These are phyloP conservation scores for Colletotrichum siamense DNA, from an alignment of 2,329 filamentous ascomycete genomes.

Conservation along the genomic window DNA sequence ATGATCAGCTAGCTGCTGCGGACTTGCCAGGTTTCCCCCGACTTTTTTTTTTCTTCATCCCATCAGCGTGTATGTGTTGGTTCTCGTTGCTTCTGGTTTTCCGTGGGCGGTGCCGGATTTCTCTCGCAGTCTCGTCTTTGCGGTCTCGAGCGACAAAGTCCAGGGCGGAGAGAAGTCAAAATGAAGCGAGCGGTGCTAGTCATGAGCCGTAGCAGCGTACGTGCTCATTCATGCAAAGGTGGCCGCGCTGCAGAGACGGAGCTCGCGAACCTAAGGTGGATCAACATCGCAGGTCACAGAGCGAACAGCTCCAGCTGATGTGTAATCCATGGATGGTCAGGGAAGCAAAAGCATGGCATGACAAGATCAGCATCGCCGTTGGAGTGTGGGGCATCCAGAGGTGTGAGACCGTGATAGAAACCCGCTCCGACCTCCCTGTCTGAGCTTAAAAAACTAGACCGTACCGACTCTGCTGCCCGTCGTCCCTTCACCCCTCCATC, in stretches of 20 bases:
- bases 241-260: background rate
- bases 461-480: background rate
- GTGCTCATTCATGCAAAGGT: background rate
- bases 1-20: background rate
- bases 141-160: background rate
- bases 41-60: background rate
- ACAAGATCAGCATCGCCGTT: background rate
- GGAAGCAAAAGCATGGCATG: background rate
- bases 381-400: background rate
- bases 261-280: background rate
- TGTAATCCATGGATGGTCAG: background rate
- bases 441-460: conserved; percentile 3
- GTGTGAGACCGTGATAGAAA: background rate
- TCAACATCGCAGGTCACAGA: background rate
- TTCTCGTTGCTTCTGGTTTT: background rate
- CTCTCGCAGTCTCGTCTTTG: background rate
- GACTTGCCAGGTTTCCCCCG: background rate
- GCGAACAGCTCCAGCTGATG: background rate
- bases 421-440: conserved; percentile 14
- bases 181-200: background rate
- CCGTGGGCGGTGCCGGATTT: background rate
- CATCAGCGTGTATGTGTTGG: background rate
- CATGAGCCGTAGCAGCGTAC: background rate
- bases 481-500: background rate
- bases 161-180: background rate